Evolutionary conservation across 768 basidiomycete genomes (phyloP).

Genomic region (Xanthoconium stramineum): DNA sequence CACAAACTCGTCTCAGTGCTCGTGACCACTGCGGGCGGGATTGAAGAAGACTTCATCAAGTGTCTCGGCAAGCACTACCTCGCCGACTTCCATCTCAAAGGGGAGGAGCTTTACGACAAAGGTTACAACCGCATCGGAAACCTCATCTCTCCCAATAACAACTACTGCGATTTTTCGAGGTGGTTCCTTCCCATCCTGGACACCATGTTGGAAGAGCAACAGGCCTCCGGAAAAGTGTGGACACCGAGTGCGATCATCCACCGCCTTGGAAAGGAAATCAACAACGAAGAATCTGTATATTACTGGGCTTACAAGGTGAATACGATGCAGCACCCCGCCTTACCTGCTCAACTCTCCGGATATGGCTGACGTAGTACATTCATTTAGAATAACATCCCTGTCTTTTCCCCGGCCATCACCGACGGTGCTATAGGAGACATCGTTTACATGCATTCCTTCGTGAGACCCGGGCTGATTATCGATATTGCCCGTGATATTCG

Average conservation of each 20-base stretch:
- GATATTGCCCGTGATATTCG: conserved; percentile 97
- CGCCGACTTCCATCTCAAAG: background rate
- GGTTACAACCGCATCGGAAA: background rate
- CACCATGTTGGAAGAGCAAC: conserved; percentile 86
- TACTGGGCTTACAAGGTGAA: conserved; percentile 99
- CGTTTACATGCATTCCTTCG: conserved; percentile 98
- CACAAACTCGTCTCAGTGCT: background rate
- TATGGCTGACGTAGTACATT: conserved; percentile 24
- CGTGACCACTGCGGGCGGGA: background rate
- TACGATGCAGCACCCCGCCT: conserved; percentile 11
- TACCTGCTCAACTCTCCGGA: conserved; percentile 6
- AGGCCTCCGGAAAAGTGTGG: conserved; percentile 68
- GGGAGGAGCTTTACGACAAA: background rate
- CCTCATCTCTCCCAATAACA: background rate
- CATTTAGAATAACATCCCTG: conserved; percentile 91
- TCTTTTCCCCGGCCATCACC: conserved; percentile 97
- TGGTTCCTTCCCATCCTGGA: conserved; percentile 97
- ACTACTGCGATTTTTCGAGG: background rate
- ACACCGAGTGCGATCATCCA: conserved; percentile 89
- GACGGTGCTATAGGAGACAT: conserved; percentile 99
- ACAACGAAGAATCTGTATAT: conserved; percentile 96
- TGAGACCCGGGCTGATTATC: conserved; percentile 74
- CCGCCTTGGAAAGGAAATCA: conserved; percentile 91
- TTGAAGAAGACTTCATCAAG: background rate
- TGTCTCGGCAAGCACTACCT: background rate